Evolutionary conservation across 495 filamentous ascomycete genomes (phyloP), one percentile per base, ranked within the genome.

Genomic region (Hamigera avellanea): DNA sequence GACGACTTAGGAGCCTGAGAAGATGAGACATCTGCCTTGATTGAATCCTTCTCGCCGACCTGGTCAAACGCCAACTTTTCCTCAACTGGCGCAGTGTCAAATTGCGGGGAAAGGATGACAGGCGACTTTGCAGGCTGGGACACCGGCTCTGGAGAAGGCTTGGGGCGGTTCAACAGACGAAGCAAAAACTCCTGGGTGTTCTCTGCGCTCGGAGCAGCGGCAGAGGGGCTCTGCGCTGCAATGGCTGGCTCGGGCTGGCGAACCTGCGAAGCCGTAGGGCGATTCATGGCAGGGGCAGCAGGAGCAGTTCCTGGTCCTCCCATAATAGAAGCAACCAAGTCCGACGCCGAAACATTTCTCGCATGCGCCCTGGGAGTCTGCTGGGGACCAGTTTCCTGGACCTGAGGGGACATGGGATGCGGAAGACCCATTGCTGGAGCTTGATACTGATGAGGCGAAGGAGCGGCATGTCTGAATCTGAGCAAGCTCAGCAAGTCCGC

Each of bases 401-500:
- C 47, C 13, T 50, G 52, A 8, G 61, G 66, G 39, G 56, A 52
- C 32, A 43, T 66, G 51, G 45, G 46, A 36, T 52, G 69, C 50
- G 58, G 58, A 12, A 45, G 26, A 14, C 27, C 44, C 10, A 43
- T 10, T 37, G 42, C 50, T 14, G 52, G 34, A 23, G 48, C 52
- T 30, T 55, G 61, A n/a, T n/a, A n/a, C 33, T 62, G 60, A 9
- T 51, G 56, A 26, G 51, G 39, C 30, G 53, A 36, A 37, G 56
- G 41, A 31, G 44, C 43, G 14, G 50, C 43, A 34, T 83, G 72
- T 46, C 74, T 85, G 61, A 87, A 95, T 61, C 86, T 86, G 33
- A 98, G 72, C 27, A 98, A 71, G 49, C 81, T 91, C 51, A 98
- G 68, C 44, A 98, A 61, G 50, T 80, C 85, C 31, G 59, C 76